Evolutionary conservation across 192 early-diverging fungal species (phyloP).

Genomic region (Entrophospora sp.): DNA sequence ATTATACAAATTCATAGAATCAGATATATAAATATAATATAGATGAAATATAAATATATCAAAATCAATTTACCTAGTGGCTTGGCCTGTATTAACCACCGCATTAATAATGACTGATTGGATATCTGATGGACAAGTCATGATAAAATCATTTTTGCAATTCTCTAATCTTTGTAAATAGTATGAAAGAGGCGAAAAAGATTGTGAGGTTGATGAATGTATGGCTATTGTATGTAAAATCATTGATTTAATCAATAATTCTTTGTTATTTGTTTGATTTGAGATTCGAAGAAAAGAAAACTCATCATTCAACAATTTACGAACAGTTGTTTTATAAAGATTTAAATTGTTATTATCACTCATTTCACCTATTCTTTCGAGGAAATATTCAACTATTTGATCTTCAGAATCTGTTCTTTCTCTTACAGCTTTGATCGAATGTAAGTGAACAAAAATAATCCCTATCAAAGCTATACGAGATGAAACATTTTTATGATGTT

Average conservation of each 20-base stretch:
- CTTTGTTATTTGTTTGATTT: background rate
- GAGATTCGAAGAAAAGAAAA: background rate
- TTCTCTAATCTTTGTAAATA: slow-evolving; percentile 5
- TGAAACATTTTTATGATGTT: background rate
- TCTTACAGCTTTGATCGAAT: background rate
- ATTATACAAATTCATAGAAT: background rate
- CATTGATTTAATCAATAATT: slow-evolving; percentile 12
- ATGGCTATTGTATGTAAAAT: slow-evolving; percentile 8
- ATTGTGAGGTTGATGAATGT: background rate
- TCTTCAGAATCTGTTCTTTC: background rate
- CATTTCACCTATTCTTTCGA: background rate
- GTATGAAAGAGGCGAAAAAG: slow-evolving; percentile 9
- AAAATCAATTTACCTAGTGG: too few species aligned
- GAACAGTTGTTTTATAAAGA: background rate
- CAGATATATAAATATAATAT: too few species aligned
- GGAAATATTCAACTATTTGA: background rate
- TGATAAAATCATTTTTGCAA: background rate
- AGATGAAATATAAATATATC: too few species aligned
- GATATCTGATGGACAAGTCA: background rate
- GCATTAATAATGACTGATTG: background rate
- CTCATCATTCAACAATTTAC: background rate
- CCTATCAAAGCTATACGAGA: slow-evolving; percentile 1
- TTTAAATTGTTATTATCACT: background rate
- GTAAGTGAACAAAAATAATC: background rate
- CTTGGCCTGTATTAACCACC: background rate